Evolutionary conservation across 78 protist genomes (phyloP).

Genomic region (Tieghemostelium lacteum): DNA sequence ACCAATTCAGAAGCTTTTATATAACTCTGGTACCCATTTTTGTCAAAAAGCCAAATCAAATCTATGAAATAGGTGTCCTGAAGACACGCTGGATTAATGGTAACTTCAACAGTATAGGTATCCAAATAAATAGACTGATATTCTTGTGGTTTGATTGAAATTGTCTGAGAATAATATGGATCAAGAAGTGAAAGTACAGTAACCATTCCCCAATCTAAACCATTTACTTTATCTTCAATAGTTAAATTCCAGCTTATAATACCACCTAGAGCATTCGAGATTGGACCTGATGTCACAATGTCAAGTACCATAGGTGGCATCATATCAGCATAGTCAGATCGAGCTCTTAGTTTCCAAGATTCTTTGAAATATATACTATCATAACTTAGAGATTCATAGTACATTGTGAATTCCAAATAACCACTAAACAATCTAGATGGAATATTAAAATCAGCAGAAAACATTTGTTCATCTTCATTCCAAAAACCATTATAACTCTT

Average conservation of each 20-base stretch:
- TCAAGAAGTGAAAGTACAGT: too few relatives aligned
- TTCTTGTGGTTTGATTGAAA: neutral
- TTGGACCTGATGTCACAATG: neutral
- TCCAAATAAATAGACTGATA: neutral
- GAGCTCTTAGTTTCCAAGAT: neutral
- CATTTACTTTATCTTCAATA: neutral
- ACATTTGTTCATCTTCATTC: neutral
- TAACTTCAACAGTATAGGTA: too few relatives aligned
- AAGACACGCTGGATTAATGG: too few relatives aligned
- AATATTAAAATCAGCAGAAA: neutral
- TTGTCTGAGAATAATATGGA: too few relatives aligned
- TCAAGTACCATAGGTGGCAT: conserved; percentile 6
- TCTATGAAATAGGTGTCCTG: too few relatives aligned
- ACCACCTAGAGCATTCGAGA: neutral
- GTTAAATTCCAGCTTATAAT: neutral
- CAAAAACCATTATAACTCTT: neutral
- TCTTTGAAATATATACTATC: neutral
- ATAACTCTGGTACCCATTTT: too few relatives aligned
- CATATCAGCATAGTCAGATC: neutral
- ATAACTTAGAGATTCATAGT: neutral
- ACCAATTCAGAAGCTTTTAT: too few relatives aligned
- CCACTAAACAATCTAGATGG: neutral
- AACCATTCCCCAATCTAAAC: conserved; percentile 13
- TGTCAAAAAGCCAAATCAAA: too few relatives aligned
- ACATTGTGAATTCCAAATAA: neutral